Base-by-base conservation (phyloP, 164 flowering plant species). In the Piper longum region DNA sequence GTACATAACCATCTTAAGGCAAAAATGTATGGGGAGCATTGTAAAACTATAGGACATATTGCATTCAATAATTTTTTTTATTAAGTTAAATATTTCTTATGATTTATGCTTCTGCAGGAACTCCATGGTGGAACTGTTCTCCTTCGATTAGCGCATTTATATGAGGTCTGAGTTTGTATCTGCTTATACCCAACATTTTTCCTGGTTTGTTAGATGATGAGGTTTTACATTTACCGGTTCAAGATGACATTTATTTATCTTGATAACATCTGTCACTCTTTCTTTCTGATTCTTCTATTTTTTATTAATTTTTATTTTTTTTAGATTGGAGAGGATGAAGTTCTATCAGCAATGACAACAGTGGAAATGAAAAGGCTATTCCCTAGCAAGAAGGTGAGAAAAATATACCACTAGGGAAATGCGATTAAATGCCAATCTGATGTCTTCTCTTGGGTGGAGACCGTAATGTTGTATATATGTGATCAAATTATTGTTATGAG, bases 121-220 rank as follows among this genome's bases (percentile, higher is more conserved):
- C 87, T 91, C 67, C 82, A 82, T 56, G 82, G 78, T 75, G 89
- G 95, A 67, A 82, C 78, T 64, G 83, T 86, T 57, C 96, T 95
- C 60, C 83, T 95, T 60, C 91, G 97, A 45, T 72, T 95, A 63
- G 99, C 99, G 6, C 97, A 95, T 79, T 62, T 95, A 69, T 95
- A 77, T 48, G 95, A 95, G 99, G 99, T 92, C 56, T 61, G 52
- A 36, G 12, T 64, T 65, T 48, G 14, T 48, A 12, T 8, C 16
- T 52, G 57, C 14, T n/a, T 51, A 40, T 42, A 41, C 16, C 36
- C 42, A 26, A 39, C 56, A 11, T 18, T 11, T 41, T 59, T 59
- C 3, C 17, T 7, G 11, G 16, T 14, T 40, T 59, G 42, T 40
- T 16, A 17, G n/a, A 41, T 11, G 26, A 39, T 39, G 14, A 3